Percentiles rank a stretch among this genome's conserved stretches.
Evolutionary conservation across 2,329 filamentous ascomycete genomes (phyloP).

Genomic region (Nemania sp.): DNA sequence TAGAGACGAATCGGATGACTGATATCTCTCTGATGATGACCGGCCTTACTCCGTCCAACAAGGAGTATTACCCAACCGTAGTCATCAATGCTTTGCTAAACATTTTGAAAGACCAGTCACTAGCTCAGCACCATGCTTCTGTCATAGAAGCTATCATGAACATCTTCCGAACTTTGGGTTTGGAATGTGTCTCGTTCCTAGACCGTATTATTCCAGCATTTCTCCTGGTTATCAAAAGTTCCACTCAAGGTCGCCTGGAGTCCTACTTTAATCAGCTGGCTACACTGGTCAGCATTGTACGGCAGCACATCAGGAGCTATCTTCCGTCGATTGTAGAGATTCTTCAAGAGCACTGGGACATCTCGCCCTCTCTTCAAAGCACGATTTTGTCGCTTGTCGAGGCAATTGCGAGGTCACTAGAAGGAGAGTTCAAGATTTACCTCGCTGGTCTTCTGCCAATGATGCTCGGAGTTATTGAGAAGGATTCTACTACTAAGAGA

Average conservation of each 20-base stretch:
- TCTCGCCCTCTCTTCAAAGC: constrained; percentile 76
- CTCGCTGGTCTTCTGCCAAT: constrained; percentile 84
- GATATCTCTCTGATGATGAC: constrained; percentile 99
- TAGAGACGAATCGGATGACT: constrained; percentile 70
- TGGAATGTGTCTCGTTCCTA: constrained; percentile 95
- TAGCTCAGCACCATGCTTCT: constrained; percentile 86
- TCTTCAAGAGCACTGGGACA: constrained; percentile 88
- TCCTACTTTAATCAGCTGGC: constrained; percentile 98
- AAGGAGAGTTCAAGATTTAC: constrained; percentile 98
- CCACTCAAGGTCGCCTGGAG: constrained; percentile 77
- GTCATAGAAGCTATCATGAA: constrained; percentile 99
- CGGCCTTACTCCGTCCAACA: constrained; percentile 91
- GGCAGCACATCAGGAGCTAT: constrained; percentile 93
- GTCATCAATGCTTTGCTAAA: constrained; percentile 95
- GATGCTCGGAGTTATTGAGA: constrained; percentile 92
- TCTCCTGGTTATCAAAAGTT: constrained; percentile 82
- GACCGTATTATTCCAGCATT: constrained; percentile 95
- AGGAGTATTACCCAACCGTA: constrained; percentile 97
- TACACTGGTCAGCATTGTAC: constrained; percentile 89
- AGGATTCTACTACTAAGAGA: constrained; percentile 75
- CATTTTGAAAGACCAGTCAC: constrained; percentile 86
- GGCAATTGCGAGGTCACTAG: constrained; percentile 87
- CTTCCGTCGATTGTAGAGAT: constrained; percentile 84
- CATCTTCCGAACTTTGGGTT: constrained; percentile 92
- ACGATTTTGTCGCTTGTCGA: constrained; percentile 93